These are phyloP conservation scores for Bullera alba DNA, from an alignment of 768 basidiomycete species.

Conservation along the genomic window DNA sequence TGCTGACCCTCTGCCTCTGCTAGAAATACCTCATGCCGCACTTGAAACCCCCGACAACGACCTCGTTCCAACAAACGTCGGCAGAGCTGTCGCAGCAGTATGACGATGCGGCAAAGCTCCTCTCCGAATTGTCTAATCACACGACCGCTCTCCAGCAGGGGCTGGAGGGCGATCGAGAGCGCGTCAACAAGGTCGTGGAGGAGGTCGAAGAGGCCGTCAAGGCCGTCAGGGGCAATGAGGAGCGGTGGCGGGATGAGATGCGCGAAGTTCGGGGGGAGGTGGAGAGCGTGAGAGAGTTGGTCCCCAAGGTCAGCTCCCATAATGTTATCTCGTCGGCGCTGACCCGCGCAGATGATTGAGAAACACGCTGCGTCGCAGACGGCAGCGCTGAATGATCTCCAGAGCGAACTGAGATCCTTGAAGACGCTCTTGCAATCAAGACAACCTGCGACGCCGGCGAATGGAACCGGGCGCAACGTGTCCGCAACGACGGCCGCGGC, in stretches of 20 bases:
- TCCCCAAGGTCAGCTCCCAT: slow-evolving; percentile 71
- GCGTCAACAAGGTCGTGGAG: slow-evolving; percentile 24
- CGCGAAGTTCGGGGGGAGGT: slow-evolving; percentile 86
- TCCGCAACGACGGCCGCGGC: slow-evolving; percentile 31
- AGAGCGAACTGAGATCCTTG: slow-evolving; percentile 88
- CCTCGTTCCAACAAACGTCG: slow-evolving; percentile 82
- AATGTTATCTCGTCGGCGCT: neutral
- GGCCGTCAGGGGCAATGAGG: slow-evolving; percentile 56
- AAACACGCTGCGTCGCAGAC: slow-evolving; percentile 81
- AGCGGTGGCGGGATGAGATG: slow-evolving; percentile 76
- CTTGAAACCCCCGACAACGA: slow-evolving; percentile 75
- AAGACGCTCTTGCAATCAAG: slow-evolving; percentile 79
- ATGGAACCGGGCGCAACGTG: slow-evolving; percentile 1
- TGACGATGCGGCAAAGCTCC: slow-evolving; percentile 49
- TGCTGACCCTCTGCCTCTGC: neutral
- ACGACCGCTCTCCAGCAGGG: slow-evolving; percentile 25
- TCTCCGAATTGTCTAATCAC: slow-evolving; percentile 47
- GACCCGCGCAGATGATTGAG: slow-evolving; percentile 75
- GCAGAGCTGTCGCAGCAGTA: slow-evolving; percentile 76
- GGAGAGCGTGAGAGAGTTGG: slow-evolving; percentile 78
- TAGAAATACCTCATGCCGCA: slow-evolving; percentile 89
- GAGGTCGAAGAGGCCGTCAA: slow-evolving; percentile 39
- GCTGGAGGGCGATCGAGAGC: slow-evolving; percentile 32
- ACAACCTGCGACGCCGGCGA: slow-evolving; percentile 5
- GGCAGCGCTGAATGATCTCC: slow-evolving; percentile 74